Percentiles rank a stretch among this genome's conserved stretches.
Evolutionary conservation across 345 rosid genomes (phyloP).

Genomic region (Salix suchowensis): DNA sequence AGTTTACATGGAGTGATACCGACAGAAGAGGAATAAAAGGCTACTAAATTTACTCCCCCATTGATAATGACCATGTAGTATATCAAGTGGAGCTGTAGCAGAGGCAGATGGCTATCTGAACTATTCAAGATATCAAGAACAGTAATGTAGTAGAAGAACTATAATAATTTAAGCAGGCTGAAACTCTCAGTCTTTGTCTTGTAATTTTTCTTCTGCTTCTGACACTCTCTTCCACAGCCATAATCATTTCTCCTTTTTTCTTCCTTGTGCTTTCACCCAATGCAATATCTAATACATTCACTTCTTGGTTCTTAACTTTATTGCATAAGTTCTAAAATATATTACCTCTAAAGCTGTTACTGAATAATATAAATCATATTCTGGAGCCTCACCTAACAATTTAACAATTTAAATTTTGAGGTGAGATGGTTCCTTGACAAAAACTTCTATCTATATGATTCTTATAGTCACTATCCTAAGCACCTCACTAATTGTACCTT

Average conservation of each 20-base stretch:
- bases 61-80: no score
- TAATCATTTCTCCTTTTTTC: background rate
- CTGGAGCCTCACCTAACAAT: no score
- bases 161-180: background rate
- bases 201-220: background rate
- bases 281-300: background rate
- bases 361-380: no score
- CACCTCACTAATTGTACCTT: background rate
- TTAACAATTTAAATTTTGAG: no score
- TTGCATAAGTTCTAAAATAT: background rate
- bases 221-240: background rate
- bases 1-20: no score
- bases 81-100: no score
- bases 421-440: no score
- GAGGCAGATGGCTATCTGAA: background rate
- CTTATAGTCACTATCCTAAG: background rate
- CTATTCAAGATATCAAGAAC: background rate
- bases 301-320: background rate
- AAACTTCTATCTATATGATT: background rate
- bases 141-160: background rate
- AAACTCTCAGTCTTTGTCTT: background rate
- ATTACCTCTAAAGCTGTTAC: background rate
- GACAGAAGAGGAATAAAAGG: no score
- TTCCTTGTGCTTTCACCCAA: background rate
- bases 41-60: no score